phyloP scores from a whole-genome alignment of 208 protist species.

The Trypanosoma brucei region DNA sequence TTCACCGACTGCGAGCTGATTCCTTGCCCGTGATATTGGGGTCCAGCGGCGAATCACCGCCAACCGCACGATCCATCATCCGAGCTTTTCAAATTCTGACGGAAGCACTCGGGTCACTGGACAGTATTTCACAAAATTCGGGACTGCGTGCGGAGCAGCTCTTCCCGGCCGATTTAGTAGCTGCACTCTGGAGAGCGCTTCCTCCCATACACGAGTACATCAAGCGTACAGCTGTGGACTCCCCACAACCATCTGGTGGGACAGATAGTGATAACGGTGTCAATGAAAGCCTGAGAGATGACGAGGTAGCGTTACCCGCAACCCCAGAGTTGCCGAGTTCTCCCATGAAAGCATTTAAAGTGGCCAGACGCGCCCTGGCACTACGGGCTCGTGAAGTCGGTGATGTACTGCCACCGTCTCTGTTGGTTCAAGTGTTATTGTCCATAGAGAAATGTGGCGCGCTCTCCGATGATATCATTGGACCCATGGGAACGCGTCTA shows the following conservation, averaged over 20 bases:
- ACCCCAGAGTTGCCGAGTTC: neutral
- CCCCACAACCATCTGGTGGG: neutral
- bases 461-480: conserved; percentile 69
- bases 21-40: conserved; percentile 19
- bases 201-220: conserved; percentile 21
- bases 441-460: conserved; percentile 57
- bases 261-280: neutral
- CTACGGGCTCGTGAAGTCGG: conserved; percentile 39
- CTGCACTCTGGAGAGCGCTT: conserved; percentile 46
- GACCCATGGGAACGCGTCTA: conserved; percentile 36
- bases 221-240: neutral
- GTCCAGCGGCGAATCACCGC: neutral
- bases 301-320: neutral
- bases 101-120: conserved; percentile 13
- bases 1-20: conserved; percentile 8
- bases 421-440: conserved; percentile 36
- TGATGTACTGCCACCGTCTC: conserved; percentile 24
- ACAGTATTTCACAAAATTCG: conserved; percentile 13
- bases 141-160: conserved; percentile 43
- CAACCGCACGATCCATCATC: neutral
- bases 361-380: conserved; percentile 41
- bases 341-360: conserved; percentile 21
- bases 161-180: conserved; percentile 46
- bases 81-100: conserved; percentile 9
- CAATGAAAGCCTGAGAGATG: neutral